A percentile compares a stretch with the other conserved stretches of the same genome.
Evolutionary conservation across 1,139 yeast genomes (phyloP).

Genomic region (Blastobotrys arbuscula): DNA sequence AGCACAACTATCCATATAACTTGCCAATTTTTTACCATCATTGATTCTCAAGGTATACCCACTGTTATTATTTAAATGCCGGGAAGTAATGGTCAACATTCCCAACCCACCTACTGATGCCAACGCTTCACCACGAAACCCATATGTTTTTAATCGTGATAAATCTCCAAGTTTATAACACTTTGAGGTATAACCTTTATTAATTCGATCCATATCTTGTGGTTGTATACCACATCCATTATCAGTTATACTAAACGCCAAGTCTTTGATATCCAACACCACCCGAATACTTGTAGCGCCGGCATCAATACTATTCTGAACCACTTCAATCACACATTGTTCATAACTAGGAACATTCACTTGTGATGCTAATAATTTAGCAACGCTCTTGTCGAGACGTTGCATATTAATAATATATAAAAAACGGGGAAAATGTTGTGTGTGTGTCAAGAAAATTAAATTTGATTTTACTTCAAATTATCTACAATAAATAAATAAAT

Average conservation of each 20-base stretch:
- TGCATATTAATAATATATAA: constrained; percentile 5
- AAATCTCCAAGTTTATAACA: constrained; percentile 44
- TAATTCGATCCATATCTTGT: constrained; percentile 42
- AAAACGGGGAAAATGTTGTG: too few relatives aligned
- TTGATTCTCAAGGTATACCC: constrained; percentile 26
- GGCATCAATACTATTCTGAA: constrained; percentile 44
- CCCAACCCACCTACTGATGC: constrained; percentile 44
- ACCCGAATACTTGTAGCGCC: constrained; percentile 41
- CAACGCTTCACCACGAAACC: constrained; percentile 80
- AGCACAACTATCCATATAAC: constrained; percentile 8
- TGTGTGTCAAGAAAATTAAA: too few relatives aligned
- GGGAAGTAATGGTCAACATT: constrained; percentile 27
- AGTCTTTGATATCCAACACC: constrained; percentile 36
- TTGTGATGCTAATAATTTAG: constrained; percentile 7
- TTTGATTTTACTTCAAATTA: too few relatives aligned
- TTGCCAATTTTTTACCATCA: constrained; percentile 13
- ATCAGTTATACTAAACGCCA: constrained; percentile 44
- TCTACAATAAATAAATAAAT: too few relatives aligned
- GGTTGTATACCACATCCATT: constrained; percentile 52
- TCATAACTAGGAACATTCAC: constrained; percentile 13
- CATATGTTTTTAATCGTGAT: constrained; percentile 49
- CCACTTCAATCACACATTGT: constrained; percentile 25
- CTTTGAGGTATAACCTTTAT: constrained; percentile 25
- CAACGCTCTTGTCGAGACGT: constrained; percentile 2
- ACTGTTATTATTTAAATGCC: constrained; percentile 34